Base-by-base conservation (phyloP, 2,329 filamentous ascomycete genomes). In the Arthrinium phaeospermum region DNA sequence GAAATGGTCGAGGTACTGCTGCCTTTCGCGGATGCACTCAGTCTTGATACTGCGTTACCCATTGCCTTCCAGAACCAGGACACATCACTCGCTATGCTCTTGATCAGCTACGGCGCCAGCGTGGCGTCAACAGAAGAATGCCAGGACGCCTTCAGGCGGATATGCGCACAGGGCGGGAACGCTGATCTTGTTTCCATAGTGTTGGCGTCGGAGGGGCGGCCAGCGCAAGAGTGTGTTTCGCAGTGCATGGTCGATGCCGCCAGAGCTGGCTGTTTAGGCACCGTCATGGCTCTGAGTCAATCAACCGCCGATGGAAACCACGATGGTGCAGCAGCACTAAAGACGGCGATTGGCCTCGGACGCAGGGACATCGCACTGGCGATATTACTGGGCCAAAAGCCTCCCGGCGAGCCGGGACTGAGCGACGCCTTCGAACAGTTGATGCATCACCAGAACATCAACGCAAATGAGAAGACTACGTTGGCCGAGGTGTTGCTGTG, bases 401-500 rank as follows among this genome's bases (percentile, higher is more conserved):
- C 89, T 0, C 89, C 90, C 0, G 82, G 84, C 22, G 82, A 83
- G 1, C 81, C 82, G 0, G 83, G 83, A 0, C 78, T 91, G 3
- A 85, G 87, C 71, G 84, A 86, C 34, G 86, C 88, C 14, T 88
- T 91, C 53, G 80, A 81, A 1, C 77, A 83, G 6, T 80, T 90
- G 1, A 84, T 88, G 72, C 78, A 82, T 1, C 84, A 86, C 68
- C 77, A 84, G 1, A 83, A 84, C 2, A 82, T 89, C 24, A 83
- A 83, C 7, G 85, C 86, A 0, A 83, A 85, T 44, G 84, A 86
- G 45, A 90, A 88, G 75, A 79, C 88, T 57, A 83, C 84, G 2
- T 81, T 91, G 73, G 83, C 87, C 0, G 89, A 91, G 76, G 80
- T 90, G 3, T 77, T 92, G 1, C 82, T 92, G 1, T 90, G 89